Base-by-base conservation (phyloP, 352 stramenopile genomes). In the Discostella stelligera region DNA sequence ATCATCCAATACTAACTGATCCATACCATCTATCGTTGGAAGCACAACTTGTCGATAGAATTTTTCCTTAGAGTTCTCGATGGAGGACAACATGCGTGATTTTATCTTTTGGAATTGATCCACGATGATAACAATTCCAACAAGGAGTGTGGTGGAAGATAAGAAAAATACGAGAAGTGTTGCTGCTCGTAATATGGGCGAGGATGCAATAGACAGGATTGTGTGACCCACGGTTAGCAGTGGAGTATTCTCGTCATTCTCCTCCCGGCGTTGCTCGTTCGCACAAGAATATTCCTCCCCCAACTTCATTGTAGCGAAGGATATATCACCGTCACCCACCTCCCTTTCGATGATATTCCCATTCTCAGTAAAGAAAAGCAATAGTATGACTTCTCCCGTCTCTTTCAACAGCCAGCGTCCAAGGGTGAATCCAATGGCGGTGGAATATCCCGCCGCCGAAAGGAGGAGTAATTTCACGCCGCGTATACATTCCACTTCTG, bases 1-100 rank as follows among this genome's bases (percentile, higher is more conserved):
- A 37, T 77, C 69, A 65, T 77, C 69, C 13, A 65, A 18, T 13
- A 77, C 60, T 52, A 77, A 48, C 21, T 13, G 23, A 46, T 77
- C 69, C 21, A 77, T 61, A 9, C 20, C 39, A 11, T 71, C 44
- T 21, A 77, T 46, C 7, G 37, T 44, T 44, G 37, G 37, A 14
- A 44, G 7, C 11, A 44, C 37, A 3, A 44, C 37, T 44, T 44
- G 37, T 44, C 7, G 37, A 44, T 44, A 14, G 37, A 44, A 11
- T 44, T 10, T 44, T 44, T 44, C 37, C 37, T 44, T 44, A 2
- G 7, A 10, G 37, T 44, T 44, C 7, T 14, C 7, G 13, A 44
- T 44, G 7, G 37, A 14, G 7, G 37, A 44, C 7, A 44, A 14
- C 7, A 44, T 44, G 37, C 11, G 37, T 14, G 7, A 44, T 44